Evolutionary conservation across 495 filamentous ascomycete genomes (phyloP).

Genomic region (Trypethelium eluteriae): DNA sequence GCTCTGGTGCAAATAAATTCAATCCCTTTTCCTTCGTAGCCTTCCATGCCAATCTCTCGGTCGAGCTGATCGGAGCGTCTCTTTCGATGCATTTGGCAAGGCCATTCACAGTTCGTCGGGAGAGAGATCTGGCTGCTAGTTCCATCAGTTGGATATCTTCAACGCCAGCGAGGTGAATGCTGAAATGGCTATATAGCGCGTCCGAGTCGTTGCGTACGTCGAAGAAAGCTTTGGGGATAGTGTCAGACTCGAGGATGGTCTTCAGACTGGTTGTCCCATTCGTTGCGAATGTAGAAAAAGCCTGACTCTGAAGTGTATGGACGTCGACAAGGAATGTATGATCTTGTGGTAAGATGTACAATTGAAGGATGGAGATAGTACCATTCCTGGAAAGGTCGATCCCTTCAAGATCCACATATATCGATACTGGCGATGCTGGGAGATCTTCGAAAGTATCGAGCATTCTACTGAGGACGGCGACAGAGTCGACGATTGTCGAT

Average conservation of each 20-base stretch:
- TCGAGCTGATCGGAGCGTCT: background rate
- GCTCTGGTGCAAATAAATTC: constrained; percentile 36
- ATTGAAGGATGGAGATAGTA: too few species aligned
- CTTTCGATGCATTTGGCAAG: constrained; percentile 43
- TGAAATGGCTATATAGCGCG: constrained; percentile 44
- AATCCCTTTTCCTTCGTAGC: constrained; percentile 38
- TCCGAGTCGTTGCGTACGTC: constrained; percentile 53
- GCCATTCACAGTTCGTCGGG: constrained; percentile 31
- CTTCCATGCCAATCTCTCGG: constrained; percentile 30
- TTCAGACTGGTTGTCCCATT: constrained; percentile 30
- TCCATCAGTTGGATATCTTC: constrained; percentile 53
- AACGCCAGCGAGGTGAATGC: constrained; percentile 36
- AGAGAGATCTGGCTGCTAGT: constrained; percentile 32
- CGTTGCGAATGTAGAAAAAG: too few species aligned
- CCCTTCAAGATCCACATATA: too few species aligned
- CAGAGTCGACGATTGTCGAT: too few species aligned
- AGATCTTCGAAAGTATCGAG: too few species aligned
- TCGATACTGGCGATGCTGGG: too few species aligned
- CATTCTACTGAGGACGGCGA: too few species aligned
- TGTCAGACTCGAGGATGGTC: constrained; percentile 42
- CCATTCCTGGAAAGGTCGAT: too few species aligned
- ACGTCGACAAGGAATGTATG: too few species aligned
- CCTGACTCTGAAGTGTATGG: too few species aligned
- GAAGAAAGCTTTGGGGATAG: constrained; percentile 47
- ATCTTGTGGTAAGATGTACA: too few species aligned